Percentiles rank a stretch among this genome's conserved stretches.
Conservation (phyloP, 2,329 filamentous ascomycete species). For the Biscogniauxia marginata region DNA sequence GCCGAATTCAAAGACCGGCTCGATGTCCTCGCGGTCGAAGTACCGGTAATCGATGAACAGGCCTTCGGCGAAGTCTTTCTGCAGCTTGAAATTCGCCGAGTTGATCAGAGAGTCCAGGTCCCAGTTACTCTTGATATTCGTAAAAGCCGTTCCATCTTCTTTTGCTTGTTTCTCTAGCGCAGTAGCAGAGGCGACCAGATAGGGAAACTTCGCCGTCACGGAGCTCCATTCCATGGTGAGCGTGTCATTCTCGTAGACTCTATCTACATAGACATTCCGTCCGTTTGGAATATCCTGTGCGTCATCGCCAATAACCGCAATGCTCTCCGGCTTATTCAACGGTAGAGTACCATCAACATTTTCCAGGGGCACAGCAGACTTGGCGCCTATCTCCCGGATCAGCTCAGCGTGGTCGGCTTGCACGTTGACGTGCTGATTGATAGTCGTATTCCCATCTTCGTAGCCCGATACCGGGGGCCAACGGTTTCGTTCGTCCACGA, state of each 20-base stretch:
- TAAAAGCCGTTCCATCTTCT: slow-evolving; percentile 55
- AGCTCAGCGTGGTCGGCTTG: slow-evolving; percentile 70
- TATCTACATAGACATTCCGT: slow-evolving; percentile 74
- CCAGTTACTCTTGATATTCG: slow-evolving; percentile 52
- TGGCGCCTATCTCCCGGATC: slow-evolving; percentile 73
- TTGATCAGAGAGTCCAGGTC: slow-evolving; percentile 50
- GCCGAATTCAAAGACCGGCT: slow-evolving; percentile 77
- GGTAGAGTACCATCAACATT: slow-evolving; percentile 48
- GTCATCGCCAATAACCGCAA: slow-evolving; percentile 79
- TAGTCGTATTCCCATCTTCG: slow-evolving; percentile 58
- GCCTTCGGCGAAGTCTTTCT: slow-evolving; percentile 73
- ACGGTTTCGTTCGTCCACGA: slow-evolving; percentile 80
- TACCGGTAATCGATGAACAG: slow-evolving; percentile 78
- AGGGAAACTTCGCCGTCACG: slow-evolving; percentile 70
- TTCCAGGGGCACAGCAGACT: slow-evolving; percentile 79
- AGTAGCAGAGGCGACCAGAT: slow-evolving; percentile 70
- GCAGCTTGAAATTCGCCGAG: slow-evolving; percentile 61
- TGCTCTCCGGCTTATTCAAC: slow-evolving; percentile 63
- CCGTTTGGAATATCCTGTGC: slow-evolving; percentile 73
- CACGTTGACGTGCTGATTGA: slow-evolving; percentile 77
- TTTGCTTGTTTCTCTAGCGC: slow-evolving; percentile 64
- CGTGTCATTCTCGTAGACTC: slow-evolving; percentile 58
- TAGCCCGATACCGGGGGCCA: slow-evolving; percentile 64
- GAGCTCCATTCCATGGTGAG: slow-evolving; percentile 78
- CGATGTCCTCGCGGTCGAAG: slow-evolving; percentile 64